phyloP scores from a whole-genome alignment of 2,329 filamentous ascomycete genomes.

The Aspergillus hiratsukae region DNA sequence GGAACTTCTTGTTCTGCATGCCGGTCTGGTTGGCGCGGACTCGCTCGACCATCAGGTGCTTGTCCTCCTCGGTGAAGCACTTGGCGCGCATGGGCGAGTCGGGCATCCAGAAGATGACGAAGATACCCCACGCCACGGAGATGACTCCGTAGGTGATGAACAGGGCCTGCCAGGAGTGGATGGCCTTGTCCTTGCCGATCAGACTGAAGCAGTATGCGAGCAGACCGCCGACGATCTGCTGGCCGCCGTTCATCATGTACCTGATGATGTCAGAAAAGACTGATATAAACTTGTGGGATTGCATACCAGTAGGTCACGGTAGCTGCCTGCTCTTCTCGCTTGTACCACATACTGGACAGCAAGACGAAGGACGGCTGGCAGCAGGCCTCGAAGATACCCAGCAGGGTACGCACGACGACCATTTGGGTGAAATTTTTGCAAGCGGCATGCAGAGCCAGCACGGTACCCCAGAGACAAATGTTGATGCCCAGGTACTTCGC shows the following conservation, averaged over 20 bases:
- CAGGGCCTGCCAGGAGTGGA: slow-evolving; percentile 65
- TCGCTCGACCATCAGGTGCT: slow-evolving; percentile 59
- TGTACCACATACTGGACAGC: slow-evolving; percentile 67
- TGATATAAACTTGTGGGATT: no score
- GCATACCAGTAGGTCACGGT: slow-evolving; percentile 69
- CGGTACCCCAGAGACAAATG: slow-evolving; percentile 60
- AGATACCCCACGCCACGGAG: slow-evolving; percentile 60
- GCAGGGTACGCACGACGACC: slow-evolving; percentile 57
- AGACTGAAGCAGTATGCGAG: slow-evolving; percentile 55
- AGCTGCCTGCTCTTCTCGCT: slow-evolving; percentile 61
- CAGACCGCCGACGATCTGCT: slow-evolving; percentile 68
- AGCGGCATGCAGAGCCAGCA: slow-evolving; percentile 58
- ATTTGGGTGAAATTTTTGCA: slow-evolving; percentile 58
- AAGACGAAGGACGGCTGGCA: slow-evolving; percentile 66
- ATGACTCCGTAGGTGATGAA: slow-evolving; percentile 63
- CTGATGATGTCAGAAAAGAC: slow-evolving; percentile 20
- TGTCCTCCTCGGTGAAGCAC: slow-evolving; percentile 63
- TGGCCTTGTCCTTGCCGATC: slow-evolving; percentile 46
- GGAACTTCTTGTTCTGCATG: slow-evolving; percentile 55
- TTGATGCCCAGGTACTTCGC: slow-evolving; percentile 63
- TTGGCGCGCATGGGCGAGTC: slow-evolving; percentile 69
- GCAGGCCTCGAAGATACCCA: slow-evolving; percentile 67
- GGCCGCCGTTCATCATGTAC: slow-evolving; percentile 72
- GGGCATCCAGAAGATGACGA: slow-evolving; percentile 61
- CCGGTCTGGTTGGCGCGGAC: slow-evolving; percentile 59